Evolutionary conservation across 176 grass and related monocot species (phyloP), one percentile per base, ranked within the genome.

Genomic region (Zea mays): DNA sequence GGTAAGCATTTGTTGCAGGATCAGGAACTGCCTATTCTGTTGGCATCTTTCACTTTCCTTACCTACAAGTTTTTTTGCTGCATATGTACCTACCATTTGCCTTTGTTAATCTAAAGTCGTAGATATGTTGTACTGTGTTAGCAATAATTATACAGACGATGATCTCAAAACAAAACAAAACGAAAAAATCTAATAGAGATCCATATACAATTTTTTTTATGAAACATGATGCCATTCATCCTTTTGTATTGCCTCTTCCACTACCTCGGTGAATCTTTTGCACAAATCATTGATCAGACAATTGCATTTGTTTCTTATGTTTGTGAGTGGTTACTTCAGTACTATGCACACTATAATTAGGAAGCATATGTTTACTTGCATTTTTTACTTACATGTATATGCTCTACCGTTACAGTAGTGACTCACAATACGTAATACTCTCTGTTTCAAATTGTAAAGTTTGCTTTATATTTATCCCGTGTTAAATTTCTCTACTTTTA

Each of bases 91-190:
- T 46, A 61, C 9, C 20, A n/a, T 20, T 73, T 54, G 7, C n/a
- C 14, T 56, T 21, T 44, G 71, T 8, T 59, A 41, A 56, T 27
- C 19, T 20, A 14, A 43, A 58, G 80, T 47, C 15, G 14, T 50
- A 75, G 56, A 68, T 39, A 67, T 46, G 45, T 46, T 67, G 37
- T 83, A 67, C 41, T 5, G 27, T n/a, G 5, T 17, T 54, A 54
- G 6, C 51, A 17, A 54, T 62, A 75, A 75, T 50, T 48, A 75
- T 35, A 63, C 15, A 16, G 6, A 16, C 14, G 62, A 39, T 16
- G 35, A 38, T 64, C 33, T 63, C 12, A 17, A 17, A 52, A 35
- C 5, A 1, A 1, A 27, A 27, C 27, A 27, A 27, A n/a, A n/a
- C n/a, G n/a, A 6, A 12, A 14, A 37, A 36, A 37, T 62, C 12